Base-by-base conservation (phyloP, 805 yeast species). In the Suhomyces tanzawaensis region DNA sequence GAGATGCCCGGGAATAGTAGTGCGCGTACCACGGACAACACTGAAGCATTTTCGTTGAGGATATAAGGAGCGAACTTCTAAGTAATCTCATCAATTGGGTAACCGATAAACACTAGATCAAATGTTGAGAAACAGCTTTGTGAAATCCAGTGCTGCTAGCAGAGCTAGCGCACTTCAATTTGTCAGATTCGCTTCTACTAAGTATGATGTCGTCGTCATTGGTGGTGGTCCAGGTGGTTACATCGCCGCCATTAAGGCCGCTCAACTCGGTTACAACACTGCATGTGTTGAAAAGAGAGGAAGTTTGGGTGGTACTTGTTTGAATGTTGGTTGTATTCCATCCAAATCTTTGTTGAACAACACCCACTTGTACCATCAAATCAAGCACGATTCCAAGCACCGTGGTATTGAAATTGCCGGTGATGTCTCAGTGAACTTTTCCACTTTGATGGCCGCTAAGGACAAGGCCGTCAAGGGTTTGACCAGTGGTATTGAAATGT, bases 151-250 rank as follows among this genome's bases (percentile, higher is more conserved):
- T 22, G 37, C 37, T 25, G 29, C 34, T 21, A 41, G 33, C 21
- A 34, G 33, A 32, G 31, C 40, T 16, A 50, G 45, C 47, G 48
- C 51, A 31, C 46, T 53, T 42, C 67, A 65, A 45, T 66, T 67
- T 45, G 58, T 64, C 48, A 61, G 74, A 58, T 61, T 50, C 51
- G 64, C 62, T 42, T 67, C 72, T 21, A 60, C 72, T 44, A 65
- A 69, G 48, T 93, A 87, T 62, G 98, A 93, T 58, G 79, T 93
- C 39, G 95, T 91, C 39, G 87, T 93, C 53, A 85, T 93, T 58
- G 99, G 99, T 52, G 98, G 97, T 55, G 99, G 99, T 42, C 99
- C 99, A 52, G 99, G 98, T 66, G 99, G 99, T 46, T 93, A 93
- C 65, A 93, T 93, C 54, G 98, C 97, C 39, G 99, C 99, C 57